Percentiles rank a stretch among this genome's conserved stretches.
Evolutionary conservation across 1,139 yeast species (phyloP).

Genomic region (Williopsis jadinii): DNA sequence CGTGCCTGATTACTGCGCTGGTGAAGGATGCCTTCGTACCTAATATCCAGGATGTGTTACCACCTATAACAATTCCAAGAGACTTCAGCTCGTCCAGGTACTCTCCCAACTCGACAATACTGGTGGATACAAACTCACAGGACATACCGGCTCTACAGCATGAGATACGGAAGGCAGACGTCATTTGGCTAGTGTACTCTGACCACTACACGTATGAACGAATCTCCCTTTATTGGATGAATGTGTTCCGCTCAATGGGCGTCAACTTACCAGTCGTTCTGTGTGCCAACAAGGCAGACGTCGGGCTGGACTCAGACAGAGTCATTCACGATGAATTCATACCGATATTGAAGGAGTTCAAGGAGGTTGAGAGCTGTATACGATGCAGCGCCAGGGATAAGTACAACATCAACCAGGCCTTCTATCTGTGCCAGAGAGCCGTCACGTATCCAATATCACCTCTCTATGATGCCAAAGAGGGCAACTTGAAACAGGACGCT

Average conservation of each 20-base stretch:
- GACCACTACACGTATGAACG: conserved; percentile 94
- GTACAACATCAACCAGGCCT: conserved; percentile 80
- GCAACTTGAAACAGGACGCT: conserved; percentile 71
- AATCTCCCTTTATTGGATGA: conserved; percentile 89
- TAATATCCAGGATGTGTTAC: conserved; percentile 67
- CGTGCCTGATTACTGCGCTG: conserved; percentile 64
- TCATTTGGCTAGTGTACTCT: conserved; percentile 85
- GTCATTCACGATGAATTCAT: conserved; percentile 50
- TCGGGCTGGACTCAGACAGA: conserved; percentile 25
- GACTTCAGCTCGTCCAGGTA: conserved; percentile 52
- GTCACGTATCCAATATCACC: conserved; percentile 94
- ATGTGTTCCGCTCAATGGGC: conserved; percentile 84
- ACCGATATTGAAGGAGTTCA: conserved; percentile 81
- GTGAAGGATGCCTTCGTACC: conserved; percentile 76
- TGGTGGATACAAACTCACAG: conserved; percentile 73
- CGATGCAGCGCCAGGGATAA: conserved; percentile 78
- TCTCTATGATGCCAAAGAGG: conserved; percentile 84
- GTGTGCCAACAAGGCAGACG: conserved; percentile 79
- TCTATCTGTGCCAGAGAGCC: conserved; percentile 87
- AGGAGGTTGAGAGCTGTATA: conserved; percentile 88
- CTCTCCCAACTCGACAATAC: conserved; percentile 61
- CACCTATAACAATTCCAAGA: conserved; percentile 74
- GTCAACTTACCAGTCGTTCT: conserved; percentile 88
- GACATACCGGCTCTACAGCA: conserved; percentile 55
- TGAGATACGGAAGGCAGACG: conserved; percentile 81